phyloP scores from a whole-genome alignment of 768 basidiomycete genomes.

The Hypholoma fasciculare region DNA sequence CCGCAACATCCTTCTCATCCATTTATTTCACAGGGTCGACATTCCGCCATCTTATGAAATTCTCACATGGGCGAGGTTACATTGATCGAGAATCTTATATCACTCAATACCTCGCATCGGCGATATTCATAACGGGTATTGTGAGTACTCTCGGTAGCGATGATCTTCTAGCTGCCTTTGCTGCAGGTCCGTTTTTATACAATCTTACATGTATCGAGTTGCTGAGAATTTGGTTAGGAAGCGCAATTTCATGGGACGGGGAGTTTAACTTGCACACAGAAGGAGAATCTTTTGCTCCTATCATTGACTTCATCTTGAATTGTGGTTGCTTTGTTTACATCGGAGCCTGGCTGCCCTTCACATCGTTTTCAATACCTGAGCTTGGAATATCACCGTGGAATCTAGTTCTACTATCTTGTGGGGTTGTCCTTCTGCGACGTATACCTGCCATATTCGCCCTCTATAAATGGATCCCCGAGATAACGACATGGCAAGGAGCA shows the following conservation, averaged over 20 bases:
- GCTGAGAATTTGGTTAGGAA: constrained; percentile 45
- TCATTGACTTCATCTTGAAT: constrained; percentile 86
- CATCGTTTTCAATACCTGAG: constrained; percentile 50
- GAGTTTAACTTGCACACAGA: constrained; percentile 80
- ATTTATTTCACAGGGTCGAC: constrained; percentile 45
- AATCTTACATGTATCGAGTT: background rate
- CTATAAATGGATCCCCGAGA: constrained; percentile 87
- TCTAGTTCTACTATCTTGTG: constrained; percentile 64
- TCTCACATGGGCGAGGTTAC: constrained; percentile 26
- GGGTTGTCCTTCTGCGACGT: constrained; percentile 73
- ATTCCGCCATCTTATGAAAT: constrained; percentile 74
- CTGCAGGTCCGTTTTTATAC: constrained; percentile 51
- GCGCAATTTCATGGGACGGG: constrained; percentile 91
- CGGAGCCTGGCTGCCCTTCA: constrained; percentile 85
- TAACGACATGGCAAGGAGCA: constrained; percentile 81
- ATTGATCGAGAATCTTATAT: constrained; percentile 71
- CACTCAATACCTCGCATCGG: constrained; percentile 76
- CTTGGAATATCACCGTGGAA: constrained; percentile 72
- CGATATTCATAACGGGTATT: constrained; percentile 77
- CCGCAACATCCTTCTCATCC: background rate
- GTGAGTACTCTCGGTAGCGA: constrained; percentile 81
- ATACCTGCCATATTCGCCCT: constrained; percentile 78
- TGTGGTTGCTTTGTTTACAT: constrained; percentile 81
- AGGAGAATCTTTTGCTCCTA: constrained; percentile 84
- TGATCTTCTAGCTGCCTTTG: constrained; percentile 88